phyloP scores from a whole-genome alignment of 2,329 filamentous ascomycete species.

The Verticillium tricorpus region DNA sequence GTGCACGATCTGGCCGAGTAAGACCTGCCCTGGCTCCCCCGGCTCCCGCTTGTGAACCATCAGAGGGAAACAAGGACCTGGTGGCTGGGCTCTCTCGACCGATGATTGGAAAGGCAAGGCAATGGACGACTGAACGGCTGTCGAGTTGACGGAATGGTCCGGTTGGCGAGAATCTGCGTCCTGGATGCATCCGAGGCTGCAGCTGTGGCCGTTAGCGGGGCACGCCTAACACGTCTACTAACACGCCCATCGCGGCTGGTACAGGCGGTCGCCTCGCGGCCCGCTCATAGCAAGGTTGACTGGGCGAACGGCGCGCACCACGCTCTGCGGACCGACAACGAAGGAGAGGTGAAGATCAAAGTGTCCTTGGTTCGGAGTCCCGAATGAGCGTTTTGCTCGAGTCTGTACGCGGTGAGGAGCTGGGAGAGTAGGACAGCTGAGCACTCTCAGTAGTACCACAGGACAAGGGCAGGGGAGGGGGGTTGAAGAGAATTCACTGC shows the following conservation, averaged over 20 bases:
- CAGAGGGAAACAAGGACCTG: neutral
- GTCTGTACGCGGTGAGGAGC: neutral
- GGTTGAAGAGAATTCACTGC: neutral
- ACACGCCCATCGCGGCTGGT: neutral
- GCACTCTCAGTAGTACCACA: neutral
- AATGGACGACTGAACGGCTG: neutral
- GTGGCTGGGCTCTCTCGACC: neutral
- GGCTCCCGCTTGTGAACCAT: neutral
- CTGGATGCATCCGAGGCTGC: neutral
- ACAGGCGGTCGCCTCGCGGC: too few relatives aligned
- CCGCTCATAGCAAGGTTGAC: neutral
- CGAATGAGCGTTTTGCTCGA: neutral
- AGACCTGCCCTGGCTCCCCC: neutral
- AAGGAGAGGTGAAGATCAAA: neutral
- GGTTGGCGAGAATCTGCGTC: neutral
- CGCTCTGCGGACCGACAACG: neutral
- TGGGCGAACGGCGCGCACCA: neutral
- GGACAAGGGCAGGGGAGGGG: neutral
- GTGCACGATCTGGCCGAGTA: constrained; percentile 12
- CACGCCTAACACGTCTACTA: neutral
- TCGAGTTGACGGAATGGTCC: neutral
- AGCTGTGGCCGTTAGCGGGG: neutral
- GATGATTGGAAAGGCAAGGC: neutral
- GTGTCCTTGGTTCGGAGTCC: neutral
- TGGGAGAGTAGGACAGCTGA: neutral